Evolutionary conservation across 495 filamentous ascomycete genomes (phyloP).

Genomic region (Aspergillus funiculosus): DNA sequence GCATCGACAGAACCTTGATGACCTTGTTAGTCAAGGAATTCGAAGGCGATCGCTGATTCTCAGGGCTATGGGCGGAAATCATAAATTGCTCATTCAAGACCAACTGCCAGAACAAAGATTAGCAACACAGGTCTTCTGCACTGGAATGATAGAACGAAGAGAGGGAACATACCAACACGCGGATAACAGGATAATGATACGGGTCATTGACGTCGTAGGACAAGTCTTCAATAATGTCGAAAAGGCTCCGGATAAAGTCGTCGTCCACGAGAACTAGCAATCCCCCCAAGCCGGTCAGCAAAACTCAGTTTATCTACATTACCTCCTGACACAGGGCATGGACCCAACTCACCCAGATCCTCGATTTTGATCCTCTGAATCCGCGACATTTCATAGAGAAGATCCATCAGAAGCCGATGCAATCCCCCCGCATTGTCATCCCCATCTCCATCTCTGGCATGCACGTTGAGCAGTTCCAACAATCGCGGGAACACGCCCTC

Average conservation of each 20-base stretch:
- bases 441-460: slow-evolving; percentile 52
- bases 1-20: slow-evolving; percentile 75
- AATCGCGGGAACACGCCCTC: slow-evolving; percentile 80
- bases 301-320: neutral
- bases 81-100: slow-evolving; percentile 98
- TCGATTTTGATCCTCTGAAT: slow-evolving; percentile 75
- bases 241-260: slow-evolving; percentile 74
- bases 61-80: slow-evolving; percentile 59
- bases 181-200: slow-evolving; percentile 92
- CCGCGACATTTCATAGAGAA: slow-evolving; percentile 95
- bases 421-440: slow-evolving; percentile 59
- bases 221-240: slow-evolving; percentile 80
- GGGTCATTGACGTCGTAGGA: slow-evolving; percentile 90
- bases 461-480: slow-evolving; percentile 69
- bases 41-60: slow-evolving; percentile 28
- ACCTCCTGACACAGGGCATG: neutral
- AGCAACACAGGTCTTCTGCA: neutral
- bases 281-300: slow-evolving; percentile 11
- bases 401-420: slow-evolving; percentile 75
- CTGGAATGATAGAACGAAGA: neutral
- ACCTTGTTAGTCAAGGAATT: slow-evolving; percentile 80
- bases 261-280: slow-evolving; percentile 65
- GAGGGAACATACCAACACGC: slow-evolving; percentile 65
- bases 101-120: slow-evolving; percentile 50
- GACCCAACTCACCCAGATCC: slow-evolving; percentile 58